Conservation (phyloP, 2,329 filamentous ascomycete genomes). For the Coniosporium tulheliwenetii region DNA sequence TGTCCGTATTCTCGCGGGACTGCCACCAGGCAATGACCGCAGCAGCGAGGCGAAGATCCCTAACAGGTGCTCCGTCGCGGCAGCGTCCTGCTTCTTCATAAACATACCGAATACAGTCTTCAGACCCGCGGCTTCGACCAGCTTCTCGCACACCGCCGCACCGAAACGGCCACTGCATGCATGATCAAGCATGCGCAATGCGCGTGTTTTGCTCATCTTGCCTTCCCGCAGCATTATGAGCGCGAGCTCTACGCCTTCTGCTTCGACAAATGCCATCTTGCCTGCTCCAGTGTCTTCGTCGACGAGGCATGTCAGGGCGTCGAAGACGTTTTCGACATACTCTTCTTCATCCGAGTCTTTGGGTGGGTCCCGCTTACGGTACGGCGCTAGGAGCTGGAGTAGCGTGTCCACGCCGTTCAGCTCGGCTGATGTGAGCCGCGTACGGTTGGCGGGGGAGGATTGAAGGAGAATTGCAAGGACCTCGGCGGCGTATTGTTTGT, state of each 20-base stretch:
- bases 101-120: slow-evolving; percentile 78
- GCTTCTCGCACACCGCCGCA: slow-evolving; percentile 52
- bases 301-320: slow-evolving; percentile 64
- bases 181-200: slow-evolving; percentile 73
- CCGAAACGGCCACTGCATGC: slow-evolving; percentile 42
- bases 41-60: slow-evolving; percentile 75
- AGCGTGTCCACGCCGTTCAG: slow-evolving; percentile 63
- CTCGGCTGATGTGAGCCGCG: slow-evolving; percentile 36
- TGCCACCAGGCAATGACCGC: slow-evolving; percentile 61
- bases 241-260: slow-evolving; percentile 81
- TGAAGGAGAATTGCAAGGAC: slow-evolving; percentile 81
- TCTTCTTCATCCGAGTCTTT: slow-evolving; percentile 85
- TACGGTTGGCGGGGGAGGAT: slow-evolving; percentile 50
- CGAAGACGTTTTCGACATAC: slow-evolving; percentile 88
- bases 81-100: slow-evolving; percentile 60
- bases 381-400: slow-evolving; percentile 69
- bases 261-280: slow-evolving; percentile 70
- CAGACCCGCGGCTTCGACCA: slow-evolving; percentile 73
- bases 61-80: slow-evolving; percentile 63
- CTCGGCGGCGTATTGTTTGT: slow-evolving; percentile 91
- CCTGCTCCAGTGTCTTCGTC: slow-evolving; percentile 48
- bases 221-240: slow-evolving; percentile 86
- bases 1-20: slow-evolving; percentile 62
- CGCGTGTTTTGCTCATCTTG: slow-evolving; percentile 64
- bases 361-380: slow-evolving; percentile 71